Base-by-base conservation (phyloP, 768 basidiomycete species). In the Boletus bicolor region DNA sequence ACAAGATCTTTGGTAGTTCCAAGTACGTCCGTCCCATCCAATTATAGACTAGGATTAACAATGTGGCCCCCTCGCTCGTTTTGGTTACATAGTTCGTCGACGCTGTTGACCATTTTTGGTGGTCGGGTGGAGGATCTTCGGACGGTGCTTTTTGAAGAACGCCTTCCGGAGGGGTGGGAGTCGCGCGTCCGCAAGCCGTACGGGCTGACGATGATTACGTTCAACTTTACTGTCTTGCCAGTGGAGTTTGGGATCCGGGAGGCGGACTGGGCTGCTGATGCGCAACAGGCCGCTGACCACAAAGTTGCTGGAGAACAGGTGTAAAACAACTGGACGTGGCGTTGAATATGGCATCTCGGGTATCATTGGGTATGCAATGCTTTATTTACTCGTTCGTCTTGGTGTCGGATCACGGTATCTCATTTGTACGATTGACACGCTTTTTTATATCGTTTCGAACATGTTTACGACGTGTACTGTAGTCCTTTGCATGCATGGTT, bases 141-240 rank as follows among this genome's bases (percentile, higher is more conserved):
- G 48, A 56, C 77, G 1, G 57, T 88, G 34, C 68, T 92, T 37
- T 63, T 77, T 4, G 84, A 92, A 35, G 90, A 92, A 59, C 81
- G 87, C 7, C 64, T 92, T 24, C 85, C 85, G 0, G 75, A 86
- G 0, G 82, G 83, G 10, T 92, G 88, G 87, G 87, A 90, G 64
- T 77, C 89, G 0, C 73, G 78, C 21, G 65, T 82, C 17, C 75
- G 78, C 44, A 70, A 77, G 49, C 80, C 72, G 1, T 72, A 75
- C 49, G 89, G 90, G 0, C 69, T 90, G 37, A 89, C 90, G 1
- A 64, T 91, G 4, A 44, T 70, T 5, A 1, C 32, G 1, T 86
- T 90, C 75, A 86, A 91, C 63, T 50, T 52, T 8, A 68, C 64
- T 3, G 57, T 64, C 10, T 12, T 72, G 5, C 60, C 70, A 2